Conservation (phyloP, 2,329 filamentous ascomycete species). For the Teratosphaeriaceae sp. region DNA sequence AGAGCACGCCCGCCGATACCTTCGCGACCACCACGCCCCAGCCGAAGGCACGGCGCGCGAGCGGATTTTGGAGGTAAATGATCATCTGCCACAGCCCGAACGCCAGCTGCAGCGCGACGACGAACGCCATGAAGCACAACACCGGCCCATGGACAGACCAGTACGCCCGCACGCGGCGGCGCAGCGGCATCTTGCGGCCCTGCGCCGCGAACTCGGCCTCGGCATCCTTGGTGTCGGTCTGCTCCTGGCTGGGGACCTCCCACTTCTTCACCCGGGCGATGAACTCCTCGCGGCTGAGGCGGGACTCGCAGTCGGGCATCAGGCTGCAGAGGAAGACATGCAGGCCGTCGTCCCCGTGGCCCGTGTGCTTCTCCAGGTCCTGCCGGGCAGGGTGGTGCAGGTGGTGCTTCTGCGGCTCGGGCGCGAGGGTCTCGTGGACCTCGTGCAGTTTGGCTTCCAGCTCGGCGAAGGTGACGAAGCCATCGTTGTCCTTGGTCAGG, state of each 20-base stretch:
- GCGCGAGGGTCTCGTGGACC: slow-evolving; percentile 46
- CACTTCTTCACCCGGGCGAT: slow-evolving; percentile 53
- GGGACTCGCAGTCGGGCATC: slow-evolving; percentile 34
- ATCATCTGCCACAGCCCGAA: slow-evolving; percentile 51
- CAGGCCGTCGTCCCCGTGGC: slow-evolving; percentile 30
- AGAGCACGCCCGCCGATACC: slow-evolving; percentile 48
- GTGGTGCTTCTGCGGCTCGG: slow-evolving; percentile 41
- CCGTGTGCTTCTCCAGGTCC: slow-evolving; percentile 24
- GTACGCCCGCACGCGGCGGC: slow-evolving; percentile 44
- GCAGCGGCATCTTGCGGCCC: slow-evolving; percentile 34
- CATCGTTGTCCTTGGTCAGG: slow-evolving; percentile 47
- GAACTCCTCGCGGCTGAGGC: slow-evolving; percentile 44
- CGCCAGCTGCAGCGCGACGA: slow-evolving; percentile 42
- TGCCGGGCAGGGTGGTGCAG: slow-evolving; percentile 31
- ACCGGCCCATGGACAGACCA: slow-evolving; percentile 52
- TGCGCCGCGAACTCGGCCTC: slow-evolving; percentile 40
- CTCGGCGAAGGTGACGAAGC: slow-evolving; percentile 47
- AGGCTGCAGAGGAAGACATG: slow-evolving; percentile 48
- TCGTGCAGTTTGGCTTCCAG: slow-evolving; percentile 48
- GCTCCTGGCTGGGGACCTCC: slow-evolving; percentile 52
- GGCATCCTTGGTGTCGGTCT: slow-evolving; percentile 44
- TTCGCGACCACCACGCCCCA: slow-evolving; percentile 53
- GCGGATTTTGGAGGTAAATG: slow-evolving; percentile 42
- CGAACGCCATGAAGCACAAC: slow-evolving; percentile 44
- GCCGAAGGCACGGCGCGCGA: slow-evolving; percentile 46